Evolutionary conservation across 805 yeast species (phyloP).

Genomic region (Pichia paraexigua): DNA sequence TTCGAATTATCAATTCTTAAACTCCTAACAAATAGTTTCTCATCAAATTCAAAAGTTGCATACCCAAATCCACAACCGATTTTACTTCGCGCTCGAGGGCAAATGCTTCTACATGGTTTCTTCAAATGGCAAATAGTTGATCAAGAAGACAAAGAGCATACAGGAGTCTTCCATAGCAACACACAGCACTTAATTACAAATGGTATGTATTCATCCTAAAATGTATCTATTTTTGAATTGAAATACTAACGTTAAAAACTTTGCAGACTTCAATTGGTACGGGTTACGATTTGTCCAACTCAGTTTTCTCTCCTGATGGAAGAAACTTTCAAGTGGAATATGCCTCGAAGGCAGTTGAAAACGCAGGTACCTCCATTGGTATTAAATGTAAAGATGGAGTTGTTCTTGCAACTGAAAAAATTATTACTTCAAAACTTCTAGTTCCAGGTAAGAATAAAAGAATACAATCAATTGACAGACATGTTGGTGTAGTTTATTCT

Average conservation of each 20-base stretch:
- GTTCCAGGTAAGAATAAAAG: constrained; percentile 86
- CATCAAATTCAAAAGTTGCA: background rate
- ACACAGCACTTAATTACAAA: background rate
- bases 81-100: background rate
- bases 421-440: constrained; percentile 75
- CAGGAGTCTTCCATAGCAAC: background rate
- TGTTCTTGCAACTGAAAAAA: constrained; percentile 95
- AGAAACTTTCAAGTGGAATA: constrained; percentile 97
- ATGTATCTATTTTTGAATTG: background rate
- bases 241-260: background rate
- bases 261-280: constrained; percentile 85
- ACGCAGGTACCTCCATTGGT: constrained; percentile 93
- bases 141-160: background rate
- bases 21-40: no score
- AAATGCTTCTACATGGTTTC: background rate
- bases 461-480: constrained; percentile 89
- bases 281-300: constrained; percentile 96
- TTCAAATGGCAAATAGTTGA: background rate
- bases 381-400: constrained; percentile 88
- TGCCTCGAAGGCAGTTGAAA: constrained; percentile 95
- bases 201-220: background rate
- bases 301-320: constrained; percentile 91
- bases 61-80: background rate
- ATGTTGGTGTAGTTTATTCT: constrained; percentile 89
- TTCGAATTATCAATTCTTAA: background rate